A percentile compares a stretch with the other conserved stretches of the same genome.
phyloP scores from a whole-genome alignment of 2,329 filamentous ascomycete genomes.

The Pleurostoma richardsiae region DNA sequence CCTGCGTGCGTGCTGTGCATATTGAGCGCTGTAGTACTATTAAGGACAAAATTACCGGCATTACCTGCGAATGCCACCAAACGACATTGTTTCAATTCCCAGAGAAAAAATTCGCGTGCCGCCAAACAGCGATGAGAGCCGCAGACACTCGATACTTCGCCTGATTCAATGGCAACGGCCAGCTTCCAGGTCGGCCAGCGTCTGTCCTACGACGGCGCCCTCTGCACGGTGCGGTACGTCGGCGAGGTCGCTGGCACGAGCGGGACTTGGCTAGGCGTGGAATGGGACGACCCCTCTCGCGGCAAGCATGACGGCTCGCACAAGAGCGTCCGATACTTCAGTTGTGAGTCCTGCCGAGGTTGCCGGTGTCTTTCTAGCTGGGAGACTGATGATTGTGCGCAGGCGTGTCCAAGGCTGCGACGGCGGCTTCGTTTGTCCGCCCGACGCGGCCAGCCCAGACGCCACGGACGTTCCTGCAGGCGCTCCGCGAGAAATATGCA shows the following conservation, averaged over 20 bases:
- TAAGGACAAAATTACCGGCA: no score
- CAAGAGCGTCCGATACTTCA: constrained; percentile 74
- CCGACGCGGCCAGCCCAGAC: constrained; percentile 66
- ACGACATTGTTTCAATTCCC: no score
- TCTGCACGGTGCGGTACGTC: constrained; percentile 82
- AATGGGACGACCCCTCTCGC: constrained; percentile 85
- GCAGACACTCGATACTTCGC: no score
- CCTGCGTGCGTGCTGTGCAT: no score
- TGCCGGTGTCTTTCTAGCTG: background rate
- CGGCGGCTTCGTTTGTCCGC: constrained; percentile 81
- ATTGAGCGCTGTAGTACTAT: no score
- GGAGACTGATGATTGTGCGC: constrained; percentile 1
- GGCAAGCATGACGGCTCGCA: constrained; percentile 90
- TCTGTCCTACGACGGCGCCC: constrained; percentile 69
- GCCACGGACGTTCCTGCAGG: constrained; percentile 70
- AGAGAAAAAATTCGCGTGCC: no score
- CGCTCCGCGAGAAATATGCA: constrained; percentile 79
- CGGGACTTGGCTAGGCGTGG: constrained; percentile 85
- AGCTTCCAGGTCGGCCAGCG: constrained; percentile 64
- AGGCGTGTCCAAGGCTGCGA: constrained; percentile 60
- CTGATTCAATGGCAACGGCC: background rate
- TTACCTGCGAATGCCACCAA: no score
- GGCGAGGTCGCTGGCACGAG: constrained; percentile 71
- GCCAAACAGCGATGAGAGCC: no score
- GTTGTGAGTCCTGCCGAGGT: constrained; percentile 52